phyloP scores from a whole-genome alignment of 108 stramenopile species.

The Fragilariopsis cylindrus region DNA sequence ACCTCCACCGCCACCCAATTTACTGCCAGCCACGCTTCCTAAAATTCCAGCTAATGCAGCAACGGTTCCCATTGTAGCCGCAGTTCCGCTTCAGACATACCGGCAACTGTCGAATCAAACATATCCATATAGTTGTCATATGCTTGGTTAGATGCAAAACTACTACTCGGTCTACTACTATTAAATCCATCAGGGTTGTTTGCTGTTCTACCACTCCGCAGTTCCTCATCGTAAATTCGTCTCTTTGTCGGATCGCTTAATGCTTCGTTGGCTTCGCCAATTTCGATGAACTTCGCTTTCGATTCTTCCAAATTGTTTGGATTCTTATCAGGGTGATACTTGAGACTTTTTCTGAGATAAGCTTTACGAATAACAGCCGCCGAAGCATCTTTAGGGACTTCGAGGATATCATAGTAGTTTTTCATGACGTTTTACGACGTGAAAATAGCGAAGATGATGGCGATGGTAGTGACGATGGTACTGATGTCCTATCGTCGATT shows the following conservation, averaged over 20 bases:
- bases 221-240: slow-evolving; percentile 59
- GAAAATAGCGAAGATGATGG: too few species aligned
- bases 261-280: slow-evolving; percentile 80
- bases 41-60: slow-evolving; percentile 57
- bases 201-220: slow-evolving; percentile 36
- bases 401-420: slow-evolving; percentile 69
- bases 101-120: slow-evolving; percentile 67
- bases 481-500: too few species aligned
- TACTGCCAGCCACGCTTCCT: slow-evolving; percentile 53
- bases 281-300: slow-evolving; percentile 71
- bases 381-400: slow-evolving; percentile 49
- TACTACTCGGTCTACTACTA: not conserved
- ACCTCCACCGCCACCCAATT: slow-evolving; percentile 10
- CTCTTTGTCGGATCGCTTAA: slow-evolving; percentile 59
- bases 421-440: not conserved
- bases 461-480: too few species aligned
- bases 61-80: slow-evolving; percentile 58
- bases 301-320: slow-evolving; percentile 56
- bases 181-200: not conserved
- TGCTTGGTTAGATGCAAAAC: slow-evolving; percentile 2
- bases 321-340: slow-evolving; percentile 80
- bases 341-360: slow-evolving; percentile 64
- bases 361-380: slow-evolving; percentile 64
- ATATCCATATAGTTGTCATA: slow-evolving; percentile 59
- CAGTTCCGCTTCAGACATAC: slow-evolving; percentile 72